Evolutionary conservation across 306 rosid genomes (phyloP).

Genomic region (Quillaja saponaria): DNA sequence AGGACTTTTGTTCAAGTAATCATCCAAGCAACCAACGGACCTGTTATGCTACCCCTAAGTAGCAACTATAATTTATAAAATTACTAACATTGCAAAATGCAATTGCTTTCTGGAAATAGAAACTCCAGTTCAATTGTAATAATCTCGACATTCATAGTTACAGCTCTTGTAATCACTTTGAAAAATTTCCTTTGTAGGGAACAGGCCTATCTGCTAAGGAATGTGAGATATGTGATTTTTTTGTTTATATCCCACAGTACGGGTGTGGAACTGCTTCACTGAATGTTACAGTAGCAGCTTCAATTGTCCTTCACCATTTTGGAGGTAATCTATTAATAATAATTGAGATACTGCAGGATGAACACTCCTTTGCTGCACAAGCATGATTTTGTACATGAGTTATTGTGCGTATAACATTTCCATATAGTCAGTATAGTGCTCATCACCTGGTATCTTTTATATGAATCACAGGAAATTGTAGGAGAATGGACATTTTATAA

Average conservation of each 20-base stretch:
- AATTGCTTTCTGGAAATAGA: conserved; percentile 7
- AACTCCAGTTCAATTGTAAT: not conserved
- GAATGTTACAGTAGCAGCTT: conserved; percentile 93
- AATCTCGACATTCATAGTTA: not conserved
- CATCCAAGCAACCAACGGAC: not conserved
- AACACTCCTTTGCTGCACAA: not conserved
- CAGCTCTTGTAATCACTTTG: not conserved
- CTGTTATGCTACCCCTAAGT: not conserved
- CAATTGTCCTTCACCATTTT: conserved; percentile 89
- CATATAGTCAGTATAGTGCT: not conserved
- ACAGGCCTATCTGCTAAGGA: conserved; percentile 87
- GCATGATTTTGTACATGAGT: not conserved
- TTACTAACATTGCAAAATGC: no score
- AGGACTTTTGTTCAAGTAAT: not conserved
- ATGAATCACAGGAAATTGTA: not conserved
- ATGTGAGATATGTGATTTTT: conserved; percentile 83
- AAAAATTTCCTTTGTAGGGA: conserved; percentile 50
- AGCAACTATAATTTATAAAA: not conserved
- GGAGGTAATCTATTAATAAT: conserved; percentile 56
- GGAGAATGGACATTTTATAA: not conserved
- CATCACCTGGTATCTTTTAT: not conserved
- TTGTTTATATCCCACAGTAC: conserved; percentile 88
- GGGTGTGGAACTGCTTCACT: conserved; percentile 89
- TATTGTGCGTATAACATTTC: not conserved
- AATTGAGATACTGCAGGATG: conserved; percentile 1